Evolutionary conservation across 371 early-diverging fungal genomes (phyloP).

Genomic region (Mortierella sp.): DNA sequence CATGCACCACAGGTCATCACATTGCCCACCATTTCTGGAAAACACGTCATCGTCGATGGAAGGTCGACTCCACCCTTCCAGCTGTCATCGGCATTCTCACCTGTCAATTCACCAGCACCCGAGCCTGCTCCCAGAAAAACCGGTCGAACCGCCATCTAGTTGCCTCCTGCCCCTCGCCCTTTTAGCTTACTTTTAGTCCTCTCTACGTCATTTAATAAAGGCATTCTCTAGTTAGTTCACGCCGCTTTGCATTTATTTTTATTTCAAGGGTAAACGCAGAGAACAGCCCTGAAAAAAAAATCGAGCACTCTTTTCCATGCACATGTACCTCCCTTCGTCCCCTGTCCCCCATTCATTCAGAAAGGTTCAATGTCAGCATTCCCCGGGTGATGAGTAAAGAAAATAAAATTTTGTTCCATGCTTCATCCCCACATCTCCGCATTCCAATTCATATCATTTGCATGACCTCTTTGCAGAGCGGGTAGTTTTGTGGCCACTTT

Average conservation of each 20-base stretch:
- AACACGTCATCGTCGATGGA: constrained; percentile 1
- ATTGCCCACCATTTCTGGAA: neutral
- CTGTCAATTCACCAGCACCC: constrained; percentile 18
- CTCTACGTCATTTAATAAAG: neutral
- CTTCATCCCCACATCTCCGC: too few species aligned
- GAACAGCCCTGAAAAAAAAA: neutral
- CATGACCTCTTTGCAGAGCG: too few species aligned
- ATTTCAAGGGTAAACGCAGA: neutral
- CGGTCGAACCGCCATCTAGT: constrained; percentile 20
- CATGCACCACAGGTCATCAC: neutral
- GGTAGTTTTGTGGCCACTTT: too few species aligned
- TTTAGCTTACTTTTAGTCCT: neutral
- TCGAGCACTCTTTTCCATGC: too few species aligned
- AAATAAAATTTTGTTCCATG: too few species aligned
- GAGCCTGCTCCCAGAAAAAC: constrained; percentile 19
- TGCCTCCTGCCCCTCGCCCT: neutral
- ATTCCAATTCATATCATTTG: too few species aligned
- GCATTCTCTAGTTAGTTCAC: neutral
- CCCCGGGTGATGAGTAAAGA: too few species aligned
- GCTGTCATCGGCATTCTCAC: constrained; percentile 9
- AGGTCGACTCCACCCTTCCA: constrained; percentile 14
- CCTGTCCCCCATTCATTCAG: neutral
- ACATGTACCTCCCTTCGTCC: neutral
- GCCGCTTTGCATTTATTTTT: neutral
- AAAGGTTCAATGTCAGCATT: neutral